phyloP scores from a whole-genome alignment of 2,329 filamentous ascomycete genomes.

The Arthrobotrys conoides region DNA sequence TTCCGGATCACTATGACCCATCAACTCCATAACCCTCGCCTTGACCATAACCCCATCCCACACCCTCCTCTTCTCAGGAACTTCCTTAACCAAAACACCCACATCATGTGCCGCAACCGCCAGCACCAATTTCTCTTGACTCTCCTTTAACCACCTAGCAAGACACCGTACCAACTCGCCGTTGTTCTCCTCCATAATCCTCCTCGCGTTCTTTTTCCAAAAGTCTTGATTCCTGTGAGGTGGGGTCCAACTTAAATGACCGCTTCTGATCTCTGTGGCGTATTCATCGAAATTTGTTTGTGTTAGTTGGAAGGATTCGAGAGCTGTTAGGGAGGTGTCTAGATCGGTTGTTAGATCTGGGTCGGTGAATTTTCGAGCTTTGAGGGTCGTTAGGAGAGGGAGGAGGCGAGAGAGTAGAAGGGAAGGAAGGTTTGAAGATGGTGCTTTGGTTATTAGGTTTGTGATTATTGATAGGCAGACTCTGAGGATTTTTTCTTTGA shows the following conservation, averaged over 20 bases:
- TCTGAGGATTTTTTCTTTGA: constrained; percentile 97
- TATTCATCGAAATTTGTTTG: constrained; percentile 87
- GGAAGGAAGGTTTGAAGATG: constrained; percentile 79
- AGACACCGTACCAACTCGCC: constrained; percentile 83
- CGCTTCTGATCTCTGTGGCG: constrained; percentile 85
- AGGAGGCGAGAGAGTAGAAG: constrained; percentile 89
- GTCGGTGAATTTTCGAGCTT: constrained; percentile 75
- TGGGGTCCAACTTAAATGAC: constrained; percentile 92
- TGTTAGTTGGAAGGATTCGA: constrained; percentile 69
- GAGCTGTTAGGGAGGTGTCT: constrained; percentile 69
- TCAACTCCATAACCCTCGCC: constrained; percentile 89
- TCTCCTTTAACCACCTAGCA: constrained; percentile 86
- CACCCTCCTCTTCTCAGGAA: constrained; percentile 83
- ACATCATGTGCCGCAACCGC: constrained; percentile 95
- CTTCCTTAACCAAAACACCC: constrained; percentile 87
- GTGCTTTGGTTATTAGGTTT: constrained; percentile 85
- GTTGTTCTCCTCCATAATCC: constrained; percentile 86
- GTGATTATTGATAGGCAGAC: constrained; percentile 89
- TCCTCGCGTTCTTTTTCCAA: constrained; percentile 91
- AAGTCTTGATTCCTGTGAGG: constrained; percentile 88
- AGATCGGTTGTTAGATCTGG: constrained; percentile 71
- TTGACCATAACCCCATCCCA: constrained; percentile 89
- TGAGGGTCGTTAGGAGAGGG: constrained; percentile 75
- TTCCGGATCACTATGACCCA: constrained; percentile 88
- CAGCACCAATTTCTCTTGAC: constrained; percentile 88